Percentiles rank a stretch among this genome's conserved stretches.
Evolutionary conservation across 2,329 filamentous ascomycete genomes (phyloP).

Genomic region (Fusarium buharicum): DNA sequence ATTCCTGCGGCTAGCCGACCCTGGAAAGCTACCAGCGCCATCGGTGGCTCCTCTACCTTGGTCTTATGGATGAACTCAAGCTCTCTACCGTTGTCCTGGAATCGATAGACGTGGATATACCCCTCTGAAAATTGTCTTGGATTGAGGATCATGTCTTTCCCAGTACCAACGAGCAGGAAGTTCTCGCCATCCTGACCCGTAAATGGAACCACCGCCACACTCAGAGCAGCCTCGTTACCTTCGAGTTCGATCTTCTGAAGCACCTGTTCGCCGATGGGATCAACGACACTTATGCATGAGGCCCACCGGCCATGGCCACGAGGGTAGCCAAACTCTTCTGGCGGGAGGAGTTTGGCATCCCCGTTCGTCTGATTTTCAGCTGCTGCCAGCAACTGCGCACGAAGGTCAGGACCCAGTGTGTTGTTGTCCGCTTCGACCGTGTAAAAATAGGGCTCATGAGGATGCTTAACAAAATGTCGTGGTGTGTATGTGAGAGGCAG

Average conservation of each 20-base stretch:
- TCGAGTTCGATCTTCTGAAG: conserved; percentile 83
- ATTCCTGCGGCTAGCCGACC: conserved; percentile 86
- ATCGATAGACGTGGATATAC: conserved; percentile 91
- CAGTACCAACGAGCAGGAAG: conserved; percentile 94
- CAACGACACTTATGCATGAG: conserved; percentile 92
- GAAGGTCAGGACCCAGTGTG: conserved; percentile 80
- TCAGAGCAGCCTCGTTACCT: conserved; percentile 94
- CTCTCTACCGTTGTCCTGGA: conserved; percentile 83
- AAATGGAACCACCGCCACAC: conserved; percentile 85
- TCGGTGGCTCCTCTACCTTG: conserved; percentile 86
- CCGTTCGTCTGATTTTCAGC: conserved; percentile 76
- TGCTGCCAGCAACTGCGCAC: conserved; percentile 78
- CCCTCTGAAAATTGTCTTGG: conserved; percentile 81
- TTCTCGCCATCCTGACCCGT: conserved; percentile 87
- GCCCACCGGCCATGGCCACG: conserved; percentile 88
- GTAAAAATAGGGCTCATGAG: conserved; percentile 89
- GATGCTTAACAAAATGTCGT: conserved; percentile 85
- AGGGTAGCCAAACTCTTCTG: conserved; percentile 90
- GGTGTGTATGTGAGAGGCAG: conserved; percentile 92
- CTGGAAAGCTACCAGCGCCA: conserved; percentile 92
- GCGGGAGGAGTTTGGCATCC: conserved; percentile 74
- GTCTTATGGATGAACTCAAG: conserved; percentile 98
- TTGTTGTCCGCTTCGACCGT: conserved; percentile 95
- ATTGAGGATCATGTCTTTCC: conserved; percentile 85
- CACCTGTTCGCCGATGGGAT: conserved; percentile 77